Percentiles rank a stretch among this genome's conserved stretches.
phyloP scores from a whole-genome alignment of 768 basidiomycete genomes.

The Lactarius sanguifluus region DNA sequence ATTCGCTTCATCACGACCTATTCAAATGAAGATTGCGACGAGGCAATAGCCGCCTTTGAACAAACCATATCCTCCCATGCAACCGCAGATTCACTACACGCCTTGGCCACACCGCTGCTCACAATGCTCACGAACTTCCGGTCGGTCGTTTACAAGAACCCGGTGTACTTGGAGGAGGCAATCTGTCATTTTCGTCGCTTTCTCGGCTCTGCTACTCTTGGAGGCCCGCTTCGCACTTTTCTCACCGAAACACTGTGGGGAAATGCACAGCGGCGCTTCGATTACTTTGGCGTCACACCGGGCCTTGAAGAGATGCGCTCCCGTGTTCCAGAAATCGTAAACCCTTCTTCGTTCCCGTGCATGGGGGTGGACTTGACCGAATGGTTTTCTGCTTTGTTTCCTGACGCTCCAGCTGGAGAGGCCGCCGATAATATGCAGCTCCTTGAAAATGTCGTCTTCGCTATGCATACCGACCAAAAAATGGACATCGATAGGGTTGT shows the following conservation, averaged over 20 bases:
- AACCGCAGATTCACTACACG: background rate
- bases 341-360: background rate
- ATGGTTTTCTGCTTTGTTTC: too few relatives aligned
- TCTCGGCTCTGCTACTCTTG: background rate
- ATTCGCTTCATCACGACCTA: background rate
- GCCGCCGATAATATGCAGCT: too few relatives aligned
- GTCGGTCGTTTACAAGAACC: background rate
- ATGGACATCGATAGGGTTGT: too few relatives aligned
- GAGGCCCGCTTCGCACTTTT: background rate
- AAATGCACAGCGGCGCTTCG: background rate
- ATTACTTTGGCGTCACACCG: background rate
- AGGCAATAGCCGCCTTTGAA: background rate
- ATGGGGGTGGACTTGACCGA: background rate
- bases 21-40: background rate
- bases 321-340: background rate
- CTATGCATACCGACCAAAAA: too few relatives aligned
- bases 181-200: background rate
- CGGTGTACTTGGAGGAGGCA: conserved; percentile 4
- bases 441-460: too few relatives aligned
- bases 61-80: background rate
- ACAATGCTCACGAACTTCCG: background rate
- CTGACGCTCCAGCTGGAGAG: too few relatives aligned
- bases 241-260: background rate
- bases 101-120: background rate
- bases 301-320: background rate